Percentiles rank a stretch among this genome's conserved stretches.
Evolutionary conservation across 805 yeast genomes (phyloP).

Genomic region (Kluyveromyces wickerhamii): DNA sequence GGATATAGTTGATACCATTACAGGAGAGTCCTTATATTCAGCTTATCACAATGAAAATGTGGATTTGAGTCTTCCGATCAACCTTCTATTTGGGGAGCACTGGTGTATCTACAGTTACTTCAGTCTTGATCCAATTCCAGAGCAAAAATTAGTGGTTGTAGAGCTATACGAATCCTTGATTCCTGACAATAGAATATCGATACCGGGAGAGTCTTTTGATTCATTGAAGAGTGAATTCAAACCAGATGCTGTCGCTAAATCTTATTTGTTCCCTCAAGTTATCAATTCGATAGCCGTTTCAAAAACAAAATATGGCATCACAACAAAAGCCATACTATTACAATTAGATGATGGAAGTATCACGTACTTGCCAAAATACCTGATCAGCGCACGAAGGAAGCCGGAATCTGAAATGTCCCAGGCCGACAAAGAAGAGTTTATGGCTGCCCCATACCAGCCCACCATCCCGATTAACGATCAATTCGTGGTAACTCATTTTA

Average conservation of each 20-base stretch:
- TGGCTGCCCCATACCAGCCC: conserved; percentile 59
- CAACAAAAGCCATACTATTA: conserved; percentile 56
- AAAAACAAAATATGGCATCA: conserved; percentile 55
- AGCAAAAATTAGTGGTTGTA: conserved; percentile 55
- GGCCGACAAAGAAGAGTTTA: conserved; percentile 51
- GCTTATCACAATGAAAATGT: conserved; percentile 36
- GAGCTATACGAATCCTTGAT: conserved; percentile 68
- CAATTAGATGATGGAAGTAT: conserved; percentile 56
- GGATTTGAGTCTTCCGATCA: conserved; percentile 36
- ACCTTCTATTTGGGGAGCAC: conserved; percentile 67
- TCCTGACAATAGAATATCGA: conserved; percentile 39
- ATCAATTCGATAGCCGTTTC: conserved; percentile 48
- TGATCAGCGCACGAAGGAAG: conserved; percentile 64
- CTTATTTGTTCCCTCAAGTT: conserved; percentile 57
- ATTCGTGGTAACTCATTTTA: conserved; percentile 43
- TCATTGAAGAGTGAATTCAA: conserved; percentile 29
- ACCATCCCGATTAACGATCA: conserved; percentile 43
- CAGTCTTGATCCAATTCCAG: conserved; percentile 41
- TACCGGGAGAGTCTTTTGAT: conserved; percentile 20
- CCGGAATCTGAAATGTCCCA: conserved; percentile 43
- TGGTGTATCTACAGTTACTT: conserved; percentile 69
- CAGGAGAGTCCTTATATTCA: conserved; percentile 54
- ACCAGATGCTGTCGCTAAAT: conserved; percentile 45
- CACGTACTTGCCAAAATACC: conserved; percentile 58
- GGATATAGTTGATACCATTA: conserved; percentile 55